These are phyloP conservation scores for Pittosporum tobira DNA, from an alignment of 129 eudicot species.

Conservation along the genomic window DNA sequence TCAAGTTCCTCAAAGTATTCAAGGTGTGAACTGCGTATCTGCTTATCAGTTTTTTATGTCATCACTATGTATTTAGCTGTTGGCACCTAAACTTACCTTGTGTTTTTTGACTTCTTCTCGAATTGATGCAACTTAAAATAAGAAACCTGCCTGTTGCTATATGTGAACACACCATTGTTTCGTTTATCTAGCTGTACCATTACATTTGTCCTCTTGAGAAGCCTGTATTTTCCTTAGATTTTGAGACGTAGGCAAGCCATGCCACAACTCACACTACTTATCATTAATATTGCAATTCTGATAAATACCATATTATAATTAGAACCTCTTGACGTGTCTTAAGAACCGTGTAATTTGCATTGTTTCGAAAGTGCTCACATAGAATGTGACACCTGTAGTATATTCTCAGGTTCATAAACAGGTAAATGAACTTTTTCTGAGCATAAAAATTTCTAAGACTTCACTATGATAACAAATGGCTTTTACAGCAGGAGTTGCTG, in stretches of 20 bases:
- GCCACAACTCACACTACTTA: too few species aligned
- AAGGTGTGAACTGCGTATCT: conserved; percentile 33
- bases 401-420: too few species aligned
- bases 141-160: too few species aligned
- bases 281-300: too few species aligned
- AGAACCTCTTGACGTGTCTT: too few species aligned
- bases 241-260: not conserved
- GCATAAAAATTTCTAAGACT: not conserved
- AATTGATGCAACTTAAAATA: too few species aligned
- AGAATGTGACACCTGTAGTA: not conserved
- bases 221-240: too few species aligned
- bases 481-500: conserved; percentile 53
- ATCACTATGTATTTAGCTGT: not conserved
- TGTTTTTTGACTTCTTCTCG: too few species aligned
- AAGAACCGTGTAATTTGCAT: not conserved
- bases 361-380: not conserved
- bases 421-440: too few species aligned
- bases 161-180: too few species aligned
- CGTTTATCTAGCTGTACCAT: too few species aligned
- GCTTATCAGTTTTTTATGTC: not conserved
- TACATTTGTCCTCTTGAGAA: not conserved
- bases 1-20: conserved; percentile 66
- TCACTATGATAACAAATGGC: not conserved
- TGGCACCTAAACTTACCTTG: not conserved
- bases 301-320: too few species aligned